phyloP scores from a whole-genome alignment of 257 asterid genomes.

The Eucommia ulmoides region DNA sequence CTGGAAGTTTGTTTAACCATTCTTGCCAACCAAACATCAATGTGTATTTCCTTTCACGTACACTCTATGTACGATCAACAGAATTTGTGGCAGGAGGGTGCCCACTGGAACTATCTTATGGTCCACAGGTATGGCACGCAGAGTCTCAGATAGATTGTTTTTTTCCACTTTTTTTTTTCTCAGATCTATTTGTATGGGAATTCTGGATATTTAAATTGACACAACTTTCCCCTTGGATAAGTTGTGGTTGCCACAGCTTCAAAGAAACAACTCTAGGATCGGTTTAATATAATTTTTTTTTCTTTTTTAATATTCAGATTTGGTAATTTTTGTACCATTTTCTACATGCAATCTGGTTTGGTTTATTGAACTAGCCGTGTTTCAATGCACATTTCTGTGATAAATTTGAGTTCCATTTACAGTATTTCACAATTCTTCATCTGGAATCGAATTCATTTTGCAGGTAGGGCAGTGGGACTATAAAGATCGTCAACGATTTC shows the following conservation, averaged over 20 bases:
- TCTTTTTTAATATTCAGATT: no score
- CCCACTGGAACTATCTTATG: conserved; percentile 83
- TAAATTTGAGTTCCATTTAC: no score
- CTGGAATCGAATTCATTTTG: conserved; percentile 3
- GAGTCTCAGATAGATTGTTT: background rate
- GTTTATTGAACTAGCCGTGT: no score
- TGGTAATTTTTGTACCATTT: no score
- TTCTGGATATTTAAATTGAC: no score
- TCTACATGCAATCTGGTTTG: no score
- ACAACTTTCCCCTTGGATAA: no score
- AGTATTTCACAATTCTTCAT: no score
- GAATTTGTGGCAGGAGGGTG: conserved; percentile 51
- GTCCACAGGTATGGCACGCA: conserved; percentile 52
- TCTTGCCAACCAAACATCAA: conserved; percentile 86
- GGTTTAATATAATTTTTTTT: no score
- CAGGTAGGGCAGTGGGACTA: conserved; percentile 80
- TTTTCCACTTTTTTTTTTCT: conserved; percentile 1
- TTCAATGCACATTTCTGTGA: no score
- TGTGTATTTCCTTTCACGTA: conserved; percentile 75
- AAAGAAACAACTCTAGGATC: background rate
- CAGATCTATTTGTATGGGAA: conserved; percentile 6
- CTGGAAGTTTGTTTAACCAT: conserved; percentile 86
- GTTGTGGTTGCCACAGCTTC: conserved; percentile 2
- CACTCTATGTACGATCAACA: conserved; percentile 66
- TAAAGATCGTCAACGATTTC: conserved; percentile 43